These are phyloP conservation scores for Aegilops longissima DNA, from an alignment of 176 grass and related monocot genomes.

Conservation along the genomic window DNA sequence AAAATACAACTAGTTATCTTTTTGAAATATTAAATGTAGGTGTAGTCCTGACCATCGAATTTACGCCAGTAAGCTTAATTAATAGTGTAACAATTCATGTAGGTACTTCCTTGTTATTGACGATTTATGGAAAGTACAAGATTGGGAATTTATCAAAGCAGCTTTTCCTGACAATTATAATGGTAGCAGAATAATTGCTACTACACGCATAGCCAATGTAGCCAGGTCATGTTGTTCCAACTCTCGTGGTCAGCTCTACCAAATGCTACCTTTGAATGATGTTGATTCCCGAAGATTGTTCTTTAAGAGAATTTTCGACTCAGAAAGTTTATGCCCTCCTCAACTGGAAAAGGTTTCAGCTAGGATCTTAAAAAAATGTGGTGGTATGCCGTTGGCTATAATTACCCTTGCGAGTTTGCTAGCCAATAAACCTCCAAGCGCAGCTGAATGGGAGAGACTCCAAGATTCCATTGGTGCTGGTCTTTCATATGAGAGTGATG, in stretches of 20 bases:
- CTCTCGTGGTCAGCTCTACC: not conserved
- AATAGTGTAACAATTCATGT: not conserved
- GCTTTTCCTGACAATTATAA: not conserved
- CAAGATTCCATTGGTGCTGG: no score
- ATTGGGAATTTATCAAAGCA: not conserved
- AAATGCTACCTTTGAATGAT: not conserved
- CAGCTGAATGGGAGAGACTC: not conserved
- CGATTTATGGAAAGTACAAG: not conserved
- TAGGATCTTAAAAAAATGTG: not conserved
- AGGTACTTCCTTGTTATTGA: not conserved
- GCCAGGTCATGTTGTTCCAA: not conserved
- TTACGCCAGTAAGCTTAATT: no score
- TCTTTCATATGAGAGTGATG: not conserved
- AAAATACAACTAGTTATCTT: no score
- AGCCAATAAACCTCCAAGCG: not conserved
- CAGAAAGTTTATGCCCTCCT: not conserved
- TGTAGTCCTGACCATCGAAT: no score
- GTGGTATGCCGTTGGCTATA: not conserved
- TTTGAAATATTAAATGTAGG: no score
- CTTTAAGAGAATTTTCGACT: not conserved
- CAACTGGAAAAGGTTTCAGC: not conserved
- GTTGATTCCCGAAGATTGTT: not conserved
- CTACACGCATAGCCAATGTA: not conserved
- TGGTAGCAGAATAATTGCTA: not conserved
- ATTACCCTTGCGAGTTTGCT: not conserved